Evolutionary conservation across 441 rosid species (phyloP).

Genomic region (Adansonia gregorii): DNA sequence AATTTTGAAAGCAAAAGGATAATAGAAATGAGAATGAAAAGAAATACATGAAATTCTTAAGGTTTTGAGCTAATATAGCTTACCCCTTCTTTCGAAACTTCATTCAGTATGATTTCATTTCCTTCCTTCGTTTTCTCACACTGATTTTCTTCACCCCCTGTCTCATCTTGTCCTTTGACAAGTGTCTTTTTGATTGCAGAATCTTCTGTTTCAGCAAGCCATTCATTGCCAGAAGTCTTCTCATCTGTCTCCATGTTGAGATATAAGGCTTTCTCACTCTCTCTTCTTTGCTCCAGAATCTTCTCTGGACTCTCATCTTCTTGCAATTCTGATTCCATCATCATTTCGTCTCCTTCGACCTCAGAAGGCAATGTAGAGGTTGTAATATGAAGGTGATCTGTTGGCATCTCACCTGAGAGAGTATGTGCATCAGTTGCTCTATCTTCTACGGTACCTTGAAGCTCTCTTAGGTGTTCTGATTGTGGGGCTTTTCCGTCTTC

Average conservation of each 20-base stretch:
- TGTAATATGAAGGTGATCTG: slow-evolving; percentile 28
- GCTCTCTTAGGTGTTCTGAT: slow-evolving; percentile 5
- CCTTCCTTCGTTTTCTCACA: slow-evolving; percentile 28
- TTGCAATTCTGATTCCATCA: slow-evolving; percentile 21
- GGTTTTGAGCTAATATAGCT: neutral
- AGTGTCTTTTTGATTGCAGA: slow-evolving; percentile 22
- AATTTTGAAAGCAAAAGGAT: neutral
- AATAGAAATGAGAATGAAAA: neutral
- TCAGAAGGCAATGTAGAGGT: slow-evolving; percentile 29
- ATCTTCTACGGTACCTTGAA: slow-evolving; percentile 22
- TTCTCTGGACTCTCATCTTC: slow-evolving; percentile 31
- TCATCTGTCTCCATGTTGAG: slow-evolving; percentile 28
- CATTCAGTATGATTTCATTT: slow-evolving; percentile 29
- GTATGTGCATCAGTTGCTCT: slow-evolving; percentile 1
- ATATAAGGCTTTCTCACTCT: slow-evolving; percentile 13
- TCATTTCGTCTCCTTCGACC: slow-evolving; percentile 29
- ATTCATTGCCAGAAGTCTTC: slow-evolving; percentile 31
- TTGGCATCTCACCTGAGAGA: slow-evolving; percentile 22
- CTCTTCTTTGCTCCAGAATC: slow-evolving; percentile 14
- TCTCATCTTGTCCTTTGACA: slow-evolving; percentile 14
- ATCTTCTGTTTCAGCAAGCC: slow-evolving; percentile 29
- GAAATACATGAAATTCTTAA: neutral
- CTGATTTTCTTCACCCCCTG: slow-evolving; percentile 30
- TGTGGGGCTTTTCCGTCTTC: slow-evolving; percentile 21
- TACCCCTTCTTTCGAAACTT: neutral